Evolutionary conservation across 2,329 filamentous ascomycete genomes (phyloP).

Genomic region (Shiraia bambusicola): DNA sequence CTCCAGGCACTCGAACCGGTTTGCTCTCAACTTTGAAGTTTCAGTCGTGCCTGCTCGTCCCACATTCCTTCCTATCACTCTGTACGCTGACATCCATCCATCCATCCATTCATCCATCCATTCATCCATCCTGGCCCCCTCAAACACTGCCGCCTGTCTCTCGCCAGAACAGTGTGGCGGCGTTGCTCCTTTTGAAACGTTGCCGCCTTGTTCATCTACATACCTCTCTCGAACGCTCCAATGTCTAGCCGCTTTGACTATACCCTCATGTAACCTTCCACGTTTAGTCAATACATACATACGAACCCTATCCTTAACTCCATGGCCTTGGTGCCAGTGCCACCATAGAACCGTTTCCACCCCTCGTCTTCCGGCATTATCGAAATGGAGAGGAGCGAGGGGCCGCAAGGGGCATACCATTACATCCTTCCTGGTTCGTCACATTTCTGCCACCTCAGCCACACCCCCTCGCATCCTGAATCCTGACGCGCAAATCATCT

Average conservation of each 20-base stretch:
- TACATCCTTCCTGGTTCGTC: no score
- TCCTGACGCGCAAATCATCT: no score
- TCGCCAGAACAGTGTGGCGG: conserved; percentile 7
- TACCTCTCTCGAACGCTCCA: conserved; percentile 8
- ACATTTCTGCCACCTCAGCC: no score
- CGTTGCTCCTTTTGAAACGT: conserved; percentile 8
- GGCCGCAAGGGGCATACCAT: no score
- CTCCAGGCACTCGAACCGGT: background rate
- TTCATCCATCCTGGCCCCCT: background rate
- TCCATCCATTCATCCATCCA: background rate
- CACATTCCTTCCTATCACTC: no score
- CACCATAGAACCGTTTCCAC: background rate
- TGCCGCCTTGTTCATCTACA: conserved; percentile 4
- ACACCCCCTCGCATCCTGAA: no score
- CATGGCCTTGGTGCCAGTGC: background rate
- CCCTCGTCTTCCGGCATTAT: background rate
- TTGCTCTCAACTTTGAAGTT: background rate
- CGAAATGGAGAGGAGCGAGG: no score
- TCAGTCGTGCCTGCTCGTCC: background rate
- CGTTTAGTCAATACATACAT: conserved; percentile 2
- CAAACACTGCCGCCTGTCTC: background rate
- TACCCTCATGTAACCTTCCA: conserved; percentile 16
- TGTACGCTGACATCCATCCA: conserved; percentile 3
- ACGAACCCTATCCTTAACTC: background rate
- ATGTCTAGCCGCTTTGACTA: conserved; percentile 10